phyloP scores from a whole-genome alignment of 2,329 filamentous ascomycete species.

The Cylindrodendrum hubeiense region DNA sequence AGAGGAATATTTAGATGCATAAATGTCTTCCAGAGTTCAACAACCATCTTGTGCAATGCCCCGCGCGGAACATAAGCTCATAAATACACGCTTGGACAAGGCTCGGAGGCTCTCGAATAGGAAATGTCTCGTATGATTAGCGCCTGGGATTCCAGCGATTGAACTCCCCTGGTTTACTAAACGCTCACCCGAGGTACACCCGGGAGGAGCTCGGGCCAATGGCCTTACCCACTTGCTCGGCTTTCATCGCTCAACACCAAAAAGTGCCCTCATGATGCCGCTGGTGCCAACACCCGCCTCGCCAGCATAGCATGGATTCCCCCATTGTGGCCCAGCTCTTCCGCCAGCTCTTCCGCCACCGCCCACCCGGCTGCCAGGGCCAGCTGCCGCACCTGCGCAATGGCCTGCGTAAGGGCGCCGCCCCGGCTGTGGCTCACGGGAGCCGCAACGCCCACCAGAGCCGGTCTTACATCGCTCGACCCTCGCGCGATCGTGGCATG shows the following conservation, averaged over 20 bases:
- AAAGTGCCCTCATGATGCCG: slow-evolving; percentile 16
- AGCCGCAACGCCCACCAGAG: slow-evolving; percentile 33
- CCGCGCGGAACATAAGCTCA: too few relatives aligned
- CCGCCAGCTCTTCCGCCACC: slow-evolving; percentile 84
- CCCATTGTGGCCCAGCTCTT: slow-evolving; percentile 83
- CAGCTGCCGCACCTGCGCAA: slow-evolving; percentile 40
- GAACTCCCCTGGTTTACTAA: slow-evolving; percentile 12
- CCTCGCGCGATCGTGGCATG: slow-evolving; percentile 54
- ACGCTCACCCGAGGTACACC: slow-evolving; percentile 39
- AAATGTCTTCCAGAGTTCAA: too few relatives aligned
- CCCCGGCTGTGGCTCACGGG: not conserved
- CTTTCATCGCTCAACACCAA: slow-evolving; percentile 24
- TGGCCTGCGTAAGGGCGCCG: slow-evolving; percentile 32
- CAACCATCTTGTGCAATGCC: not conserved
- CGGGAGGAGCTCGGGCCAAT: slow-evolving; percentile 31
- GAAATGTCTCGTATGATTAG: slow-evolving; percentile 34
- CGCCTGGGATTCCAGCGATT: slow-evolving; percentile 14
- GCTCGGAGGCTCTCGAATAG: slow-evolving; percentile 19
- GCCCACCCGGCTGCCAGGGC: slow-evolving; percentile 50
- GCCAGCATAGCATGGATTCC: slow-evolving; percentile 77
- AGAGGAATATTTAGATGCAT: too few relatives aligned
- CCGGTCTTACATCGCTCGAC: slow-evolving; percentile 46
- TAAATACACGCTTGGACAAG: too few relatives aligned
- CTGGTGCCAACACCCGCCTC: slow-evolving; percentile 17
- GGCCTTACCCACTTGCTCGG: not conserved